phyloP scores from a whole-genome alignment of 2,329 filamentous ascomycete species.

The Neopestalotiopsis rosae region DNA sequence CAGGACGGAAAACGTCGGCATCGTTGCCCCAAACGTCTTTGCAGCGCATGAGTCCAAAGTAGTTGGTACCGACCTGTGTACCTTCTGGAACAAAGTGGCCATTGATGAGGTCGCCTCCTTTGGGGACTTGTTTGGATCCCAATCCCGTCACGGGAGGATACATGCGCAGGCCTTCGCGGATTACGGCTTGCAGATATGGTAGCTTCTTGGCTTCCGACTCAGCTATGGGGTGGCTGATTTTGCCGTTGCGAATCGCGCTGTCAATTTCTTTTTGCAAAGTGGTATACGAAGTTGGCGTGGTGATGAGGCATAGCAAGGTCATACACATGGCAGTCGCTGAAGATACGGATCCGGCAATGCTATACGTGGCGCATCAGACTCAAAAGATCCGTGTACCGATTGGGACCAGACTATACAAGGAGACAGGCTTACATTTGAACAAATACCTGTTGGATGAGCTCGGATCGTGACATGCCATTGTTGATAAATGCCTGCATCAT shows the following conservation, averaged over 20 bases:
- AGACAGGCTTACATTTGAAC: constrained; percentile 40
- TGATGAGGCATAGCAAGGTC: constrained; percentile 31
- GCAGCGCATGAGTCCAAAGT: constrained; percentile 43
- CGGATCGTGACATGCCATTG: constrained; percentile 39
- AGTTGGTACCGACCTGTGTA: constrained; percentile 45
- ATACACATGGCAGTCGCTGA: constrained; percentile 32
- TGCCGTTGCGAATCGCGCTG: constrained; percentile 19
- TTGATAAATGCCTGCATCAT: constrained; percentile 47
- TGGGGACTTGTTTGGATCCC: constrained; percentile 37
- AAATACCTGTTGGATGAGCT: constrained; percentile 45
- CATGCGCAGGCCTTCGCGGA: constrained; percentile 46
- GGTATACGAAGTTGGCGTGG: constrained; percentile 26
- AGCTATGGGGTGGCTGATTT: constrained; percentile 34
- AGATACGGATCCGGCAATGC: constrained; percentile 31
- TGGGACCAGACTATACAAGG: background rate
- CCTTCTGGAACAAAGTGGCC: constrained; percentile 44
- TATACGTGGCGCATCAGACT: constrained; percentile 13
- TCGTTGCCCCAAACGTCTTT: constrained; percentile 40
- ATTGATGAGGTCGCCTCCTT: constrained; percentile 35
- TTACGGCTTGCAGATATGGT: constrained; percentile 44
- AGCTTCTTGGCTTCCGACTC: constrained; percentile 34
- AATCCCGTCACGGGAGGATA: constrained; percentile 43
- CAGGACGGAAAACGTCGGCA: constrained; percentile 44
- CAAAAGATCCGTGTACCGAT: background rate
- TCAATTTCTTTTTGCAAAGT: constrained; percentile 28